Base-by-base conservation (phyloP, 2,329 filamentous ascomycete genomes). In the Acarospora socialis region DNA sequence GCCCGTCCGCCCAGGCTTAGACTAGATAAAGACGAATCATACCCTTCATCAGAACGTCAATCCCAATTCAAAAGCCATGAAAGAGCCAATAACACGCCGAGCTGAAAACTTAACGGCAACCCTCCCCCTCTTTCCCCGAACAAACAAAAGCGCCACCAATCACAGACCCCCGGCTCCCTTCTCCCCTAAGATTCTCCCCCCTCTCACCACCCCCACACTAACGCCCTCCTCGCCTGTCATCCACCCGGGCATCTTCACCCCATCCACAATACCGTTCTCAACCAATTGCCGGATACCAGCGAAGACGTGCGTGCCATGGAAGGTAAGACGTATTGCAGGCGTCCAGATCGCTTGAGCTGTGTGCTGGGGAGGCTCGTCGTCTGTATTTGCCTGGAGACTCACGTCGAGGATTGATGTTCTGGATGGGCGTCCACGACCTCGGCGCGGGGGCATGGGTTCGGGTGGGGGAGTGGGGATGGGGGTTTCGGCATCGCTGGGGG, bases 201-300 rank as follows among this genome's bases (percentile, higher is more conserved):
- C 54, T 41, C 65, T 67, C 3, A 92, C 72, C 17, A 72, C 66
- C 1, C 81, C 79, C 21, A 75, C 65, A 32, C 80, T 90, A 4
- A 90, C 73, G 1, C 76, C 79, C 26, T 83, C 79, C 47, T 92
- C 83, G 2, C 83, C 84, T 1, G 82, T 90, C 76, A 92, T 77
- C 82, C 83, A 92, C 0, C 79, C 79, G 0, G 84, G 83, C 78
- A 92, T 86, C 33, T 63, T 70, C 46, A 75, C 68, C 1, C 81
- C 77, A 48, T 92, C 73, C 16, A 92, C 61, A 30, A 81, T 65
- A 1, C 81, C 82, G 10, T 70, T 59, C 52, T 92, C 82, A 0
- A 87, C 78, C 19, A 92, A 63, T 46, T 78, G 73, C 28, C 81
- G 68, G 15, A 92, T 65, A 0, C 84, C 84, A 0, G 77, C 76